Percentiles rank a stretch among this genome's conserved stretches.
Conservation (phyloP, 257 asterid species). For the Capsicum rhomboideum region DNA sequence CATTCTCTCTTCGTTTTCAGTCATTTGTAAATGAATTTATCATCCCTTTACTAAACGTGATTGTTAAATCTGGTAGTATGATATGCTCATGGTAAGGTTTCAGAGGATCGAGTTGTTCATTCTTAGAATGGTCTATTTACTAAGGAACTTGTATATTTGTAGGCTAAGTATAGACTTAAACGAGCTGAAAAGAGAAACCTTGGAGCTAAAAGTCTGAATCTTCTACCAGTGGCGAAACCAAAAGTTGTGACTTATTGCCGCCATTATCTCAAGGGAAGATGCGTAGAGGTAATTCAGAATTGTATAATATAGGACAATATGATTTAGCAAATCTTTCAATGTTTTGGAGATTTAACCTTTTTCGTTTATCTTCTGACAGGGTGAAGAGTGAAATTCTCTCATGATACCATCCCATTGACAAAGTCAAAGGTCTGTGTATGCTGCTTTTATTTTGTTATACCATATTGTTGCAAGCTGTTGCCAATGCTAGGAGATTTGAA, state of each 20-base stretch:
- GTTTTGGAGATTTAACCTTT: not conserved
- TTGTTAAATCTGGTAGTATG: not conserved
- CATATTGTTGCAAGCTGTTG: not conserved
- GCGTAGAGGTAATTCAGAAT: conserved; percentile 60
- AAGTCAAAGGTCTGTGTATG: conserved; percentile 57
- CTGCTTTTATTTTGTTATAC: not conserved
- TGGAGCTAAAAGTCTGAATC: conserved; percentile 75
- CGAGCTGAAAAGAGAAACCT: conserved; percentile 70
- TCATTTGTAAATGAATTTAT: not conserved
- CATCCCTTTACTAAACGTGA: not conserved
- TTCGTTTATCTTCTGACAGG: conserved; percentile 36
- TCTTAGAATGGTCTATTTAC: conserved; percentile 5
- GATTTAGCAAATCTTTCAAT: not conserved
- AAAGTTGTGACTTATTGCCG: conserved; percentile 52
- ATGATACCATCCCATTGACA: conserved; percentile 79
- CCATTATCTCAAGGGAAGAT: conserved; percentile 79
- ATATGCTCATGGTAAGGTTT: not conserved
- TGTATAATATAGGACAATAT: not conserved
- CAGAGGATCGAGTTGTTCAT: not conserved
- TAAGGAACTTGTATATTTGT: conserved; percentile 18
- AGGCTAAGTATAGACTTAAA: conserved; percentile 58
- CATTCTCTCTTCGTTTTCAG: not conserved
- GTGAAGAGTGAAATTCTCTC: conserved; percentile 88
- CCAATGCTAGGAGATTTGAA: not conserved
- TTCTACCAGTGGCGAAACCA: conserved; percentile 56